A percentile compares a stretch with the other conserved stretches of the same genome.
Evolutionary conservation across 441 rosid genomes (phyloP).

Genomic region (Raphanus hybrid): DNA sequence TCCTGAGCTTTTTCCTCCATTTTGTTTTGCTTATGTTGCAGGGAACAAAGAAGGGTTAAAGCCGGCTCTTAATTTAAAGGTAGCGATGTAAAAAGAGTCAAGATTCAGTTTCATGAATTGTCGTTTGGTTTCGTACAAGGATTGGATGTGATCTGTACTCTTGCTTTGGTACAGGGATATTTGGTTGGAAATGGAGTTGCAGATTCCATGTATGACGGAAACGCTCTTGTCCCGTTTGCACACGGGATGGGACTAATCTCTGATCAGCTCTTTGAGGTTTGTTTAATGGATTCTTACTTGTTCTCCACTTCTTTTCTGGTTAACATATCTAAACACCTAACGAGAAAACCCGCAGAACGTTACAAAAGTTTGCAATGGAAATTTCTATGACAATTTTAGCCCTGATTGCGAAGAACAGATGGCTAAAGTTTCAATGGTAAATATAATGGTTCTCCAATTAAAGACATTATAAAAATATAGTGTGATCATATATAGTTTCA

Average conservation of each 20-base stretch:
- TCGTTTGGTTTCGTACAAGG: conserved; percentile 1
- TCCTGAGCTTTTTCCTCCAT: not conserved
- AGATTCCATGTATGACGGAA: conserved; percentile 66
- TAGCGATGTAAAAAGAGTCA: conserved; percentile 18
- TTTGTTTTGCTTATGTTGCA: conserved; percentile 11
- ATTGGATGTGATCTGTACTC: not conserved
- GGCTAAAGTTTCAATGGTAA: conserved; percentile 42
- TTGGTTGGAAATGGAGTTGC: conserved; percentile 91
- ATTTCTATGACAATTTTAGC: conserved; percentile 47
- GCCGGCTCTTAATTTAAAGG: conserved; percentile 76
- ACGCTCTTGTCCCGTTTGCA: conserved; percentile 84
- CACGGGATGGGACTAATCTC: conserved; percentile 94
- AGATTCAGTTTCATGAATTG: conserved; percentile 1
- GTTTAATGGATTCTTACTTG: not conserved
- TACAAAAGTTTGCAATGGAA: conserved; percentile 61
- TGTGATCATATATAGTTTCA: not conserved
- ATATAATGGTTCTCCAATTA: not conserved
- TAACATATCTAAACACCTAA: not conserved
- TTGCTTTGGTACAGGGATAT: conserved; percentile 62
- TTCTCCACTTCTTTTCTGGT: not conserved
- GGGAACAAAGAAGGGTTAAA: conserved; percentile 50
- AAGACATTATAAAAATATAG: not conserved
- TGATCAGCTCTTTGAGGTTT: conserved; percentile 71
- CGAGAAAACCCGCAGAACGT: conserved; percentile 50
- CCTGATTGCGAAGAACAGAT: conserved; percentile 51